Evolutionary conservation across 78 protist genomes (phyloP).

Genomic region (Emiliania huxleyi): DNA sequence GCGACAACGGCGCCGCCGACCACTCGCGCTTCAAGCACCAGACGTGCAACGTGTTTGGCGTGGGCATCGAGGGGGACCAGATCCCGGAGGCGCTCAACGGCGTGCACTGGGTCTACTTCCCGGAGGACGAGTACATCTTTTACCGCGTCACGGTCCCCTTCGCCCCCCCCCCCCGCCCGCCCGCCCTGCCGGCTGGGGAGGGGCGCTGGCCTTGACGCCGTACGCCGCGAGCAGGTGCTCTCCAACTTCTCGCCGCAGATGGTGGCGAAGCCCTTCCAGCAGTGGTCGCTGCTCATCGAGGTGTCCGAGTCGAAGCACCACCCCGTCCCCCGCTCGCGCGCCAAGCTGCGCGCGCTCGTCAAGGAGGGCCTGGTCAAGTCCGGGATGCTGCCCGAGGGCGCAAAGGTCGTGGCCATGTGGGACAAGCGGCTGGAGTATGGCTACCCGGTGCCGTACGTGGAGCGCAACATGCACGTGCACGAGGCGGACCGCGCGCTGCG

Average conservation of each 20-base stretch:
- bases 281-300: conserved; percentile 18
- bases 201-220: too few species aligned
- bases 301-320: not conserved
- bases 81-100: not conserved
- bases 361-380: not conserved
- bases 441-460: conserved; percentile 48
- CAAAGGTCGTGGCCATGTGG: not conserved
- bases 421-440: conserved; percentile 28
- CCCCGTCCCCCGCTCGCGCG: too few species aligned
- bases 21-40: conserved; percentile 20
- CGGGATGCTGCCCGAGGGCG: not conserved
- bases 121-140: conserved; percentile 14
- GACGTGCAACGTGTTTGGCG: conserved; percentile 11
- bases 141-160: conserved; percentile 49
- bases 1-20: conserved; percentile 15
- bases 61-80: not conserved
- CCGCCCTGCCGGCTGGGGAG: too few species aligned
- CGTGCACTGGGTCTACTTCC: conserved; percentile 43
- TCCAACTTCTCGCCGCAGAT: conserved; percentile 28
- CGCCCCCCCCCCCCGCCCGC: too few species aligned
- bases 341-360: not conserved
- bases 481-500: conserved; percentile 1
- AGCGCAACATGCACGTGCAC: conserved; percentile 30
- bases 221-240: too few species aligned
- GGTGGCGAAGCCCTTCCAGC: not conserved